A percentile compares a stretch with the other conserved stretches of the same genome.
phyloP scores from a whole-genome alignment of 768 basidiomycete genomes.

The Phanerochaete sordida region DNA sequence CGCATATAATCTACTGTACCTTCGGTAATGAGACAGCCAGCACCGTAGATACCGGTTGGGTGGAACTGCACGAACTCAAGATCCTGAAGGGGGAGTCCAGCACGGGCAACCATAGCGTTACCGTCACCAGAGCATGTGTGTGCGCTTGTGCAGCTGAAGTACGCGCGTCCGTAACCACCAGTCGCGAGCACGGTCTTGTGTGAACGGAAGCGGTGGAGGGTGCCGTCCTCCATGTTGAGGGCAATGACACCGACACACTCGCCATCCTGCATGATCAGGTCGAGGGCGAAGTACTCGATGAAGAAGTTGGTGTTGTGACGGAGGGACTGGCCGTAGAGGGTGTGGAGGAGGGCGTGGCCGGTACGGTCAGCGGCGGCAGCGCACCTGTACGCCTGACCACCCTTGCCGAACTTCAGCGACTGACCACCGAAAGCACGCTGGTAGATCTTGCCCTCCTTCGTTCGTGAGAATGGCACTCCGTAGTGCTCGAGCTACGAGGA shows the following conservation, averaged over 20 bases:
- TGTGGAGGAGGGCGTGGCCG: slow-evolving; percentile 97
- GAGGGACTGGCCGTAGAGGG: slow-evolving; percentile 97
- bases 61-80: slow-evolving; percentile 99
- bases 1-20: slow-evolving; percentile 41
- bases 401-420: slow-evolving; percentile 94
- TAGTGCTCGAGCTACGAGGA: slow-evolving; percentile 86
- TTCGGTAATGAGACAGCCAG: slow-evolving; percentile 98
- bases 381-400: slow-evolving; percentile 98
- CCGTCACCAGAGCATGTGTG: slow-evolving; percentile 99
- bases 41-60: slow-evolving; percentile 98
- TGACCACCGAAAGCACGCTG: slow-evolving; percentile 99
- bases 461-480: slow-evolving; percentile 97
- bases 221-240: slow-evolving; percentile 99
- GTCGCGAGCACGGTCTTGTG: slow-evolving; percentile 99
- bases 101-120: slow-evolving; percentile 97
- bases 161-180: slow-evolving; percentile 96
- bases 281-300: slow-evolving; percentile 99
- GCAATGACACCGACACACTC: slow-evolving; percentile 99
- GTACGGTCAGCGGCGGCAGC: slow-evolving; percentile 99
- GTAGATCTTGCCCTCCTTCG: slow-evolving; percentile 98
- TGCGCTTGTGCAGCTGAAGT: slow-evolving; percentile 98
- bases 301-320: slow-evolving; percentile 99
- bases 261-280: slow-evolving; percentile 97
- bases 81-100: slow-evolving; percentile 95
- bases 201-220: slow-evolving; percentile 94